Base-by-base conservation (phyloP, 257 asterid species). In the Solanum lycopersicoides region DNA sequence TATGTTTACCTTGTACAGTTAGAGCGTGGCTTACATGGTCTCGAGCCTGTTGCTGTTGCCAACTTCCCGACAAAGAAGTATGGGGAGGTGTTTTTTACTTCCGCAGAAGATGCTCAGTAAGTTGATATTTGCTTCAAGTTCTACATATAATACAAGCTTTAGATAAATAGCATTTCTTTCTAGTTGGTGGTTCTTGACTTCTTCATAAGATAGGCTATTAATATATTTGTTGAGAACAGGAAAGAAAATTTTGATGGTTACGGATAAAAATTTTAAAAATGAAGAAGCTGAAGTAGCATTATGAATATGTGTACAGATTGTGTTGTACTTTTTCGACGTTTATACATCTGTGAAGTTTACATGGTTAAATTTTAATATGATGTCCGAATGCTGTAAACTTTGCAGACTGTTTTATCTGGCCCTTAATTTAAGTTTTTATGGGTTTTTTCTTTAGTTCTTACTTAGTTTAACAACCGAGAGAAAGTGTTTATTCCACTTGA, bases 21-120 rank as follows among this genome's bases (percentile, higher is more conserved):
- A 90, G 97, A 93, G 88, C 93, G 98, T 35, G 98, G 97, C 75
- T 89, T 92, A 82, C 93, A 93, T 87, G 98, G 99, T 79, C 92
- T 96, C 34, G 98, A 96, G 89, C 96, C 98, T 60, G 86, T 92
- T n/a, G 90, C 88, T 86, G 94, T 96, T n/a, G 91, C 97, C 87
- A 92, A 91, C 89, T 93, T 96, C 86, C 98, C 95, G 1, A 90
- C 91, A 34, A 93, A 91, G 91, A 95, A 93, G 90, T 95, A 89
- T 8, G 87, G 89, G 75, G 98, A 96, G 84, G 82, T 92, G 68
- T 93, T 92, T 89, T 89, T 92, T 85, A 83, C 94, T 25, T 91
- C 97, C 2, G 91, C 86, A 84, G 97, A 95, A 88, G 94, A 91
- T 91, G 90, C 93, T 87, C 98, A 91, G 99, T 96, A 91, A 94